Conservation (phyloP, 148 eudicot genomes). For the Chenopodium album region DNA sequence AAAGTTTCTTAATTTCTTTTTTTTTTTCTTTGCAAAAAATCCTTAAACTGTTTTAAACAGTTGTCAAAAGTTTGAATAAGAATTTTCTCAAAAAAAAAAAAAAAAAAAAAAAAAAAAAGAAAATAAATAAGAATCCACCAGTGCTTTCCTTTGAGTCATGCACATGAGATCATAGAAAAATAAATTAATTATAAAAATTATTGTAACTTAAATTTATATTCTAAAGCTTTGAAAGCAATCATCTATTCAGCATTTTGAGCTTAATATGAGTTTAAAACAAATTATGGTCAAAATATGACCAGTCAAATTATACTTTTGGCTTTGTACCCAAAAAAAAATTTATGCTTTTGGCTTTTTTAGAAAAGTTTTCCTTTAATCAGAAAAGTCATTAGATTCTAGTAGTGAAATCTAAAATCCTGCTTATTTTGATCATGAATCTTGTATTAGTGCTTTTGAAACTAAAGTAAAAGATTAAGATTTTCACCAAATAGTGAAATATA, state of each 20-base stretch:
- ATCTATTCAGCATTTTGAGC: background rate
- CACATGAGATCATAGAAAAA: background rate
- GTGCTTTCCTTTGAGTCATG: background rate
- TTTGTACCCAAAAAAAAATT: background rate
- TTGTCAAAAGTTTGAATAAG: background rate
- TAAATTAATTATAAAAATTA: no score
- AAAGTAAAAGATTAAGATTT: background rate
- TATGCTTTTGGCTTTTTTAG: slow-evolving; percentile 3
- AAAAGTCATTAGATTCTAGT: background rate
- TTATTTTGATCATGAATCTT: background rate
- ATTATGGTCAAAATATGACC: background rate
- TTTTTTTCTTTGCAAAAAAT: background rate
- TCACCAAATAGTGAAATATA: background rate
- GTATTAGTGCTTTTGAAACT: background rate
- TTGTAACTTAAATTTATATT: no score
- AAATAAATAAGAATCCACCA: background rate
- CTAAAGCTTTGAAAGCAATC: background rate
- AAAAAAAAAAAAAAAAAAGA: no score
- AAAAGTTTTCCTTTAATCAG: background rate
- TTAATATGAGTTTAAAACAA: background rate
- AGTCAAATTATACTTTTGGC: slow-evolving; percentile 6
- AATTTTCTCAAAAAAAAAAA: no score
- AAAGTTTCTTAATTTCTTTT: background rate
- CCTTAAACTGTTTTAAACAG: background rate
- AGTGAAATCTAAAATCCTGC: background rate